Conservation (phyloP, 352 stramenopile species). For the Hyaloperonospora brassicae region DNA sequence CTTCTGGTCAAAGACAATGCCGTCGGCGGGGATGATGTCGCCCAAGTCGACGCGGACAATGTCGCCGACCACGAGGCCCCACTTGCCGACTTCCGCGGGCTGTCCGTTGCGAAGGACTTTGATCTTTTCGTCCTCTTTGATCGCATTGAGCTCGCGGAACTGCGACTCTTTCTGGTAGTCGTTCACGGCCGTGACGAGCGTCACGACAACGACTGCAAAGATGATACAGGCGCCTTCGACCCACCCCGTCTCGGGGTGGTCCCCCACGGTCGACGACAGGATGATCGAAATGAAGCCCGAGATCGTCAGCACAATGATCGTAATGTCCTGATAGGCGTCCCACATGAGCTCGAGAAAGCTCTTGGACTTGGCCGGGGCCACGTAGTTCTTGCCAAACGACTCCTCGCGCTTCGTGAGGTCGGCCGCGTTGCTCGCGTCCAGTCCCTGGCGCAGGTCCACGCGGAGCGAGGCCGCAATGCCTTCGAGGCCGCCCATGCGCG, state of each 20-base stretch:
- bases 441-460: constrained; percentile 37
- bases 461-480: constrained; percentile 41
- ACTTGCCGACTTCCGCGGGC: constrained; percentile 55
- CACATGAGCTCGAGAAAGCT: constrained; percentile 78
- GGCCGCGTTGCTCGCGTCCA: constrained; percentile 33
- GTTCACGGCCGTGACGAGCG: constrained; percentile 79
- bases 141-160: constrained; percentile 75
- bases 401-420: constrained; percentile 38
- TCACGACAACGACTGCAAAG: constrained; percentile 82
- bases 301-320: constrained; percentile 83
- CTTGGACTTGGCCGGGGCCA: constrained; percentile 42
- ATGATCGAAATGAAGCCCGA: constrained; percentile 80
- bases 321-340: constrained; percentile 86
- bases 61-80: constrained; percentile 85
- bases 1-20: constrained; percentile 76
- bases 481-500: constrained; percentile 35
- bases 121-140: constrained; percentile 73
- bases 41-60: constrained; percentile 74
- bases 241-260: constrained; percentile 60
- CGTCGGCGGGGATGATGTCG: constrained; percentile 88
- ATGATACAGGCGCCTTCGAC: constrained; percentile 88
- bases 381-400: constrained; percentile 57
- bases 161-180: constrained; percentile 89
- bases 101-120: constrained; percentile 65
- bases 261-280: constrained; percentile 42